Conservation (phyloP, 2,329 filamentous ascomycete species). For the Neofusicoccum kwambonambiense region DNA sequence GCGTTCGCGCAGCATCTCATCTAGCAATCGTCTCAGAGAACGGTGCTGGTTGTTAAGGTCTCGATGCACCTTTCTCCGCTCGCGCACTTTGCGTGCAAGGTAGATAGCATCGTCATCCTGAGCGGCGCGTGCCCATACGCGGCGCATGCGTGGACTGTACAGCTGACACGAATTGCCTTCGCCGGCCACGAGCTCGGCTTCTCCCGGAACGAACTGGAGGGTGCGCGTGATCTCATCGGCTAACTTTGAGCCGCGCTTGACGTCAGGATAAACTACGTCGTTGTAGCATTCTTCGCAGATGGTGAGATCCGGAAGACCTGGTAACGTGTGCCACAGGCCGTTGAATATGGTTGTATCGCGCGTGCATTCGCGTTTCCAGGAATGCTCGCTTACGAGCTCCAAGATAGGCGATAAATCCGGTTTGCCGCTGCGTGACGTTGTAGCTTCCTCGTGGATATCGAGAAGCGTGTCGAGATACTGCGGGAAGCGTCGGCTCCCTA, state of each 20-base stretch:
- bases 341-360: conserved; percentile 62
- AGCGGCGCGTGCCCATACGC: conserved; percentile 67
- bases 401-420: conserved; percentile 63
- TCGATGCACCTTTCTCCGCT: conserved; percentile 43
- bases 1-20: conserved; percentile 13
- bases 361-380: conserved; percentile 57
- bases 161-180: conserved; percentile 65
- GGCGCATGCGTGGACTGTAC: conserved; percentile 77
- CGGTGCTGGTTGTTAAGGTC: background rate
- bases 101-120: conserved; percentile 55
- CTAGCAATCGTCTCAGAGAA: background rate
- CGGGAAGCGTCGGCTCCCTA: conserved; percentile 56
- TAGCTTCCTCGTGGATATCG: conserved; percentile 35
- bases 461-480: conserved; percentile 58
- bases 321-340: conserved; percentile 74
- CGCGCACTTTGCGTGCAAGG: conserved; percentile 62
- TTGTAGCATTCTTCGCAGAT: conserved; percentile 87
- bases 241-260: conserved; percentile 21
- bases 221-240: conserved; percentile 49
- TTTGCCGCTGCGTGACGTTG: conserved; percentile 26
- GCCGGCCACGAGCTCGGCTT: conserved; percentile 22
- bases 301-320: conserved; percentile 71
- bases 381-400: conserved; percentile 55
- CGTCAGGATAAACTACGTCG: conserved; percentile 67
- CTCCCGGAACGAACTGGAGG: conserved; percentile 55